Percentiles rank a stretch among this genome's conserved stretches.
These are phyloP conservation scores for Seiridium unicorne DNA, from an alignment of 2,329 filamentous ascomycete species.

Conservation along the genomic window DNA sequence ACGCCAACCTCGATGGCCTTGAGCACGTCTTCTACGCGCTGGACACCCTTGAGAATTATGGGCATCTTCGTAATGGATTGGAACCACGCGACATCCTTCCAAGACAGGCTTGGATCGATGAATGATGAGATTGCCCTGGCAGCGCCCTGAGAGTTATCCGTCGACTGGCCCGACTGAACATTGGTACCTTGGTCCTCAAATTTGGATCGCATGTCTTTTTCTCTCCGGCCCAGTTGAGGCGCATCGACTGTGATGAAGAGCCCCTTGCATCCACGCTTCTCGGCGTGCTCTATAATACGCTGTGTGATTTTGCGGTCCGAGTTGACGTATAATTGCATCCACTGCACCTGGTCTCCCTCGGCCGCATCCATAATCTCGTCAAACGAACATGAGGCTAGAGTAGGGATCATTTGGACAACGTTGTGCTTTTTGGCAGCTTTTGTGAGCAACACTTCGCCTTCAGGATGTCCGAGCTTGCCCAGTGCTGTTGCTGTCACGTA, in stretches of 20 bases:
- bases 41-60: conserved; percentile 93
- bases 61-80: conserved; percentile 87
- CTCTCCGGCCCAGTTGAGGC: conserved; percentile 87
- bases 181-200: conserved; percentile 80
- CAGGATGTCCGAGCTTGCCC: conserved; percentile 89
- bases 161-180: conserved; percentile 73
- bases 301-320: conserved; percentile 89
- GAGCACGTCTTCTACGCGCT: conserved; percentile 92
- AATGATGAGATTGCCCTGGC: conserved; percentile 94
- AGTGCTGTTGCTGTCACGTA: conserved; percentile 96
- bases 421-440: conserved; percentile 80
- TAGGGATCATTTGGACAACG: conserved; percentile 98
- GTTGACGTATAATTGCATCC: conserved; percentile 97
- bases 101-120: conserved; percentile 90
- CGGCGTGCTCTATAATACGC: conserved; percentile 87
- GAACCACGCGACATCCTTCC: conserved; percentile 96
- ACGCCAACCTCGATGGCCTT: conserved; percentile 79
- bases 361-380: conserved; percentile 93
- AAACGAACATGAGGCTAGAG: conserved; percentile 92
- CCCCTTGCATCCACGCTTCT: conserved; percentile 86
- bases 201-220: conserved; percentile 97
- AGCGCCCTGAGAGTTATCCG: conserved; percentile 88
- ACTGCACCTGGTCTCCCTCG: conserved; percentile 80
- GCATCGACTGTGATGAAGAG: conserved; percentile 99
- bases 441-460: conserved; percentile 91